Evolutionary conservation across 2,329 filamentous ascomycete species (phyloP), one percentile per base, ranked within the genome.

Genomic region (Stagonosporopsis tanaceti): DNA sequence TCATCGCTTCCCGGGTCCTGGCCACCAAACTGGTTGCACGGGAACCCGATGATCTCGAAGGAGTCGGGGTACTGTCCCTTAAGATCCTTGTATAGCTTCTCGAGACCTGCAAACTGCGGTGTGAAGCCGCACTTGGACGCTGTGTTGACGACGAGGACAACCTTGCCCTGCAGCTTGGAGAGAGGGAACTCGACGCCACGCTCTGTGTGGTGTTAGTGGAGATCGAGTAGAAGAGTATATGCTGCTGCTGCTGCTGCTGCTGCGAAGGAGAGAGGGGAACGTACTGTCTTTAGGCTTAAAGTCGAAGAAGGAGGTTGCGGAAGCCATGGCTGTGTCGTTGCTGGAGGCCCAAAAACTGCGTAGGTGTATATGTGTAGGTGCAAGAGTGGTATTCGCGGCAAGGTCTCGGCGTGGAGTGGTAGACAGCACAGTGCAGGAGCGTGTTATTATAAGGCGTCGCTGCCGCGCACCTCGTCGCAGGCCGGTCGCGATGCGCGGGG

Each of bases 81-180:
- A 74, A 97, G 71, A 48, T 81, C 78, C 72, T 96, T 91, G 87
- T 96, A 97, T 63, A 99, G 86, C 73, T 86, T 89, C 82, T 99
- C 93, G 48, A 99, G 90, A 30, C 91, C 92, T 62, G 86, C 88
- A 80, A 95, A 97, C 80, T 99, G 95, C 12, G 93, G 93, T 2
- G 95, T 98, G 87, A 98, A 98, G 77, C 95, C 94, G 84, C 95
- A 99, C 83, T 98, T 97, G 77, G 92, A 96, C 68, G 95, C 95
- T 1, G 94, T 97, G 87, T 99, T 99, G 81, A 99, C 93, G 71
- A 97, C 84, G 60, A 99, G 89, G 69, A 98, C 87, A 67, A 98
- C 94, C 80, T 98, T 98, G 85, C 90, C 91, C 77, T 91, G 87
- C 81, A 92, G 91, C 60, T 88, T 79, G 66, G 81, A 74, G 65